Evolutionary conservation across 371 early-diverging fungal species (phyloP).

Genomic region (Encephalitozoon cuniculi): DNA sequence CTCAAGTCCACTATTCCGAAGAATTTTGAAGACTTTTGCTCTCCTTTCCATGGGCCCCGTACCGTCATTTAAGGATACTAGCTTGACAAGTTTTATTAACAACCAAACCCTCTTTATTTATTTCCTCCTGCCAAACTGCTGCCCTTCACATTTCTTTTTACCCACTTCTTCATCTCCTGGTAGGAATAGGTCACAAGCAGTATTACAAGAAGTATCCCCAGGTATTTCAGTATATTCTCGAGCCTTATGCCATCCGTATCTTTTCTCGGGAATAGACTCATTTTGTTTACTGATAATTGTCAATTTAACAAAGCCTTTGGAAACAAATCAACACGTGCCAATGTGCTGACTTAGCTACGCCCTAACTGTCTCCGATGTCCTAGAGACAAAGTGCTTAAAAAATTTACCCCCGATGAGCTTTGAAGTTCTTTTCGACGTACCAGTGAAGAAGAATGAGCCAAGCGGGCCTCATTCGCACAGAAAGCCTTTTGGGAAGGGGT

Average conservation of each 20-base stretch:
- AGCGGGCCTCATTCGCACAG: slow-evolving; percentile 28
- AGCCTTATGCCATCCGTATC: background rate
- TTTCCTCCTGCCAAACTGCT: background rate
- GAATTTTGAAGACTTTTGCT: background rate
- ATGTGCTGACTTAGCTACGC: too few relatives aligned
- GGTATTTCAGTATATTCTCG: background rate
- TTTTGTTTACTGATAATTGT: background rate
- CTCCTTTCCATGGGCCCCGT: background rate
- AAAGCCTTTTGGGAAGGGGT: slow-evolving; percentile 49
- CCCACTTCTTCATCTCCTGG: background rate
- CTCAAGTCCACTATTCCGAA: background rate
- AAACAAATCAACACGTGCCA: background rate
- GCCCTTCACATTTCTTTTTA: background rate
- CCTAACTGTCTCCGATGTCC: background rate
- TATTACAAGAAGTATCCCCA: background rate
- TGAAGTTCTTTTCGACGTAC: slow-evolving; percentile 11
- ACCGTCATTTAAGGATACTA: background rate
- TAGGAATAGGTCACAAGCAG: background rate
- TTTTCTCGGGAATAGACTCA: background rate
- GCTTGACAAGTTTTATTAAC: background rate
- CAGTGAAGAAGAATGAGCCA: slow-evolving; percentile 9
- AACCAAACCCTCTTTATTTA: background rate
- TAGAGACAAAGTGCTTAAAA: background rate
- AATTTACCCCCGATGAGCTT: slow-evolving; percentile 4
- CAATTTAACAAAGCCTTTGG: background rate